Base-by-base conservation (phyloP, 176 grass and related monocot species). In the Rhynchospora pubera region DNA sequence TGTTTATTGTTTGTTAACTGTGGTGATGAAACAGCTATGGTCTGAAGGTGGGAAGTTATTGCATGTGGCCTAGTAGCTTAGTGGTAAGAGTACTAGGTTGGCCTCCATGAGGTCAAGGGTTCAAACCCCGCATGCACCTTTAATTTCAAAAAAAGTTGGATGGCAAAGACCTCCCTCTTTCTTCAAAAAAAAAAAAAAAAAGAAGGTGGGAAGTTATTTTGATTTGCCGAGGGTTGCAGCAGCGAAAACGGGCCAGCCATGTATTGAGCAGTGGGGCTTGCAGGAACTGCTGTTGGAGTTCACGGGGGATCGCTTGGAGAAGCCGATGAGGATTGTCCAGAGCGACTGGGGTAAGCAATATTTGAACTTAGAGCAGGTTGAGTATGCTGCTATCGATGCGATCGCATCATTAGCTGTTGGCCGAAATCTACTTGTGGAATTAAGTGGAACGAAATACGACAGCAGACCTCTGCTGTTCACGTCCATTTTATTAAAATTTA, bases 221-320 rank as follows among this genome's bases (percentile, higher is more conserved):
- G 93, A 97, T 60, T 86, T 96, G 11, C 50, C 79, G 15, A 2
- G 5, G 18, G 30, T 86, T 66, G 86, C 89, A 7, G 79, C 89
- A n/a, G 0, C 18, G 23, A 10, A 1, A 50, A 18, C 82, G 0
- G 70, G 42, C 46, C 47, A 26, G 83, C 70, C 59, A 30, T 67
- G 16, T 0, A 56, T 87, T 44, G 7, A 3, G n/a, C 13, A 43
- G 51, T 14, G 45, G 15, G 86, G 86, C 28, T 83, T 90, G 19
- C 26, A 39, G 82, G 16, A 30, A 10, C 52, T 90, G 7, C 82
- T 69, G 52, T 28, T 50, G 77, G 24, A 77, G 82, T 39, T 90
- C 71, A 85, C 82, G 85, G 78, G 61, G 62, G n/a, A 82, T 13
- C 11, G 26, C 66, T n/a, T 9, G 28, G 62, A 6, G 62, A 90